phyloP scores from a whole-genome alignment of 495 filamentous ascomycete genomes.

The Bryoglossum gracile region DNA sequence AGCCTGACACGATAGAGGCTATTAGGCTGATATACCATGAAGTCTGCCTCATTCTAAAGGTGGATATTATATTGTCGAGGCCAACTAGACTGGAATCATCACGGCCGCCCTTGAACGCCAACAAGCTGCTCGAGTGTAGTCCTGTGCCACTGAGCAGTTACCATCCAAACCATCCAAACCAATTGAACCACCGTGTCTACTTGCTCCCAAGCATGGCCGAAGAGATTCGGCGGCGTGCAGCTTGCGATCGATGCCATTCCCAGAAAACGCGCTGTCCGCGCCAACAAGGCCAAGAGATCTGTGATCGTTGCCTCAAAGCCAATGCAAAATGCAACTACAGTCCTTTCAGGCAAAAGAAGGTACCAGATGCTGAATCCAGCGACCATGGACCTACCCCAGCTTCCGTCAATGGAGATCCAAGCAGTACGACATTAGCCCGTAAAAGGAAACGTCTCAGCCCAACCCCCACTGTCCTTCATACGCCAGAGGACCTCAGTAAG shows the following conservation, averaged over 20 bases:
- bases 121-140: too few species aligned
- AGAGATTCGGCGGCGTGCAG: slow-evolving; percentile 16
- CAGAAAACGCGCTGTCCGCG: slow-evolving; percentile 35
- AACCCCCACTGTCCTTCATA: neutral
- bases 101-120: too few species aligned
- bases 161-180: too few species aligned
- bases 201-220: too few species aligned
- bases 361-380: slow-evolving; percentile 10
- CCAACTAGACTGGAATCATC: too few species aligned
- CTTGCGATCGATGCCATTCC: slow-evolving; percentile 35
- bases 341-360: slow-evolving; percentile 27
- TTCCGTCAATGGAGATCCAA: neutral
- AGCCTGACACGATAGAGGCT: too few species aligned
- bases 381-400: neutral
- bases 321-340: slow-evolving; percentile 29
- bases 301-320: slow-evolving; percentile 31
- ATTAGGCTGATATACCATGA: too few species aligned
- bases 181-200: too few species aligned
- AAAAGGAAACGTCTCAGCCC: neutral
- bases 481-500: neutral
- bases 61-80: too few species aligned
- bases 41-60: too few species aligned
- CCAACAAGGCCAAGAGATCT: slow-evolving; percentile 23
- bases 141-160: too few species aligned
- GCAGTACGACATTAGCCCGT: neutral